Evolutionary conservation across 805 yeast genomes (phyloP), one percentile per base, ranked within the genome.

Genomic region (Yamadazyma phyllophila): DNA sequence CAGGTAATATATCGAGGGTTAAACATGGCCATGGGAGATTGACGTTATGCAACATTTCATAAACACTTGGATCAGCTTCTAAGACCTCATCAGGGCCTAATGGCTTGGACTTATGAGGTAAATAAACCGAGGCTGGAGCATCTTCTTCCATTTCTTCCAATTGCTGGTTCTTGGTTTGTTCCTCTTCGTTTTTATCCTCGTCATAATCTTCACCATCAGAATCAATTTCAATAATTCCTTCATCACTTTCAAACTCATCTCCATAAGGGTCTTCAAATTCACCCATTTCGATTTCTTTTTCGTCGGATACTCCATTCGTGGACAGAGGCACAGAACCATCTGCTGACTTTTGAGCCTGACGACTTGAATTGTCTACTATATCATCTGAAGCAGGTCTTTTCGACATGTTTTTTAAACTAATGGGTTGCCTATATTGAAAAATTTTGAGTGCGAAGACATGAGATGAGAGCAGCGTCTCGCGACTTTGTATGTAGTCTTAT

Each of bases 21-120:
- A 94, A 70, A 69, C 97, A 90, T 10, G 99, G 98, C 98, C 98
- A 94, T 57, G 96, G 95, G 66, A 92, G 71, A 64, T 88, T 88
- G 48, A 92, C 88, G 57, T 87, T 88, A 66, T 94, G 99, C 47
- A 94, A 71, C 98, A 94, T 94, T 59, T 92, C 96, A 63, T 94
- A 94, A 2, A 92, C 97, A 7, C 90, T 74, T 37, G 96, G 96
- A 68, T 94, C 99, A 1, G 98, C 96, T 69, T 92, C 97, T 61
- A 94, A 75, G 10, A 86, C 95, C 71, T 94, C 98, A 69, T 89
- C 96, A 2, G 96, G 95, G 1, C 97, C 97, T 54, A 94, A 75
- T 5, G 97, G 97, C 57, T 80, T 82, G 24, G 94, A 84, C 67
- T 82, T 78, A 62, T 90, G 96, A 15, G 99, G 98, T 53, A 94